Conservation (phyloP, 1,139 yeast genomes). For the Scheffersomyces insectosa region DNA sequence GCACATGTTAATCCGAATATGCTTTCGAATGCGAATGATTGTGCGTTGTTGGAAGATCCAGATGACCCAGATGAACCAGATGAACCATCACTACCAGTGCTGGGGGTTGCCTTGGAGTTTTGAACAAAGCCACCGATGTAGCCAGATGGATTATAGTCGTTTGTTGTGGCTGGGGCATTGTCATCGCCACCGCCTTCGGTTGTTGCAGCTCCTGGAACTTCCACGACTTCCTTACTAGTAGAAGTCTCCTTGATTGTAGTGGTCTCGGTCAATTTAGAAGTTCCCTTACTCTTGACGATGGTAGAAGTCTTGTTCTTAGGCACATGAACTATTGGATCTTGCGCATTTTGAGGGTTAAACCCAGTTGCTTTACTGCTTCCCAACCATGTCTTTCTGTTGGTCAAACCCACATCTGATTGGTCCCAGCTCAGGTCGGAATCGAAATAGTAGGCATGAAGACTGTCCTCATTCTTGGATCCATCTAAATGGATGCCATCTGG, state of each 20-base stretch:
- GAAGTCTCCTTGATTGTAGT: constrained; percentile 3
- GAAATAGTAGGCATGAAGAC: constrained; percentile 55
- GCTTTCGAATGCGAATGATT: constrained; percentile 2
- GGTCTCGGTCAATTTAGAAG: constrained; percentile 4
- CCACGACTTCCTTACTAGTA: constrained; percentile 4
- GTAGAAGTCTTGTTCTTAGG: constrained; percentile 5
- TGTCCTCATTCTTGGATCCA: constrained; percentile 41
- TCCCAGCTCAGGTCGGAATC: constrained; percentile 45
- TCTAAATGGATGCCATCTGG: constrained; percentile 45
- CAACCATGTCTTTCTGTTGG: constrained; percentile 60
- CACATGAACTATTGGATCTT: constrained; percentile 4
- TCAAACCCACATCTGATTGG: constrained; percentile 50
- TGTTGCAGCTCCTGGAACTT: constrained; percentile 5
- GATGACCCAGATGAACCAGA: constrained; percentile 5
- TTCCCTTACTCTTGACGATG: not conserved
- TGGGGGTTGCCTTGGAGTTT: constrained; percentile 15
- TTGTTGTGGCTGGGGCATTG: constrained; percentile 6
- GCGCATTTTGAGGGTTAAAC: constrained; percentile 51
- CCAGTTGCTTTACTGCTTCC: constrained; percentile 62
- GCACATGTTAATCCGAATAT: constrained; percentile 19
- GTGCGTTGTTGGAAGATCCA: constrained; percentile 7
- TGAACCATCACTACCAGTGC: constrained; percentile 10
- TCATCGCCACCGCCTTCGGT: constrained; percentile 2
- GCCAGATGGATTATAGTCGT: constrained; percentile 7
- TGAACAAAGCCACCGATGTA: constrained; percentile 41